A percentile compares a stretch with the other conserved stretches of the same genome.
These are phyloP conservation scores for Colletotrichum musae DNA, from an alignment of 2,329 filamentous ascomycete species.

Conservation along the genomic window DNA sequence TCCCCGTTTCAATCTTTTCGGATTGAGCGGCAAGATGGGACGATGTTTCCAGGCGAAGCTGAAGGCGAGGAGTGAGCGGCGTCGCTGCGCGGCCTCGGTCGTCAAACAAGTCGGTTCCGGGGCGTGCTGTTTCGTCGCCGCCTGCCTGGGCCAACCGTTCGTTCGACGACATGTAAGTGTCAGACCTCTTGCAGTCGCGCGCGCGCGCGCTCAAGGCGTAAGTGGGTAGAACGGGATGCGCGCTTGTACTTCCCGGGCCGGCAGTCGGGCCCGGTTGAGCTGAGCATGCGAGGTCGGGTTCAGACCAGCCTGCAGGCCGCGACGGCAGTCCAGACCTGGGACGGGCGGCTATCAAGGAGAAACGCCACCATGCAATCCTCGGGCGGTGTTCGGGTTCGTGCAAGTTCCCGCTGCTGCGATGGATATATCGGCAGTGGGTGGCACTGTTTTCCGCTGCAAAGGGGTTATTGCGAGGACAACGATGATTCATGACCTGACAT, in stretches of 20 bases:
- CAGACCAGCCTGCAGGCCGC: slow-evolving; percentile 28
- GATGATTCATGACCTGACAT: slow-evolving; percentile 17
- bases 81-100: slow-evolving; percentile 7
- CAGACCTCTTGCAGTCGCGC: slow-evolving; percentile 5
- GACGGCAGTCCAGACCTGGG: slow-evolving; percentile 8
- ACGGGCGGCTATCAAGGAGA: not conserved
- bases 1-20: slow-evolving; percentile 30
- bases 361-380: slow-evolving; percentile 36
- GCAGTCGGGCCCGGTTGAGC: slow-evolving; percentile 1
- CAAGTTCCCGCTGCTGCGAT: slow-evolving; percentile 16
- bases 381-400: slow-evolving; percentile 33
- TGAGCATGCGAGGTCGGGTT: slow-evolving; percentile 24
- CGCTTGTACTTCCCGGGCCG: slow-evolving; percentile 11
- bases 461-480: not conserved
- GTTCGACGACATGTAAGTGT: slow-evolving; percentile 6
- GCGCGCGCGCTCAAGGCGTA: slow-evolving; percentile 7
- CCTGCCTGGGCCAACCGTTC: slow-evolving; percentile 19
- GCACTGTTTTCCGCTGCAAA: not conserved
- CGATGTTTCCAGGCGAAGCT: slow-evolving; percentile 26
- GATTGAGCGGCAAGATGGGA: slow-evolving; percentile 27
- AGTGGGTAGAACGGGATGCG: not conserved
- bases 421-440: slow-evolving; percentile 29
- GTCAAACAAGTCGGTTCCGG: slow-evolving; percentile 31
- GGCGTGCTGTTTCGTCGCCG: slow-evolving; percentile 5
- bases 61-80: slow-evolving; percentile 34